Conservation (phyloP, 306 rosid species). For the Quercus agrifolia region DNA sequence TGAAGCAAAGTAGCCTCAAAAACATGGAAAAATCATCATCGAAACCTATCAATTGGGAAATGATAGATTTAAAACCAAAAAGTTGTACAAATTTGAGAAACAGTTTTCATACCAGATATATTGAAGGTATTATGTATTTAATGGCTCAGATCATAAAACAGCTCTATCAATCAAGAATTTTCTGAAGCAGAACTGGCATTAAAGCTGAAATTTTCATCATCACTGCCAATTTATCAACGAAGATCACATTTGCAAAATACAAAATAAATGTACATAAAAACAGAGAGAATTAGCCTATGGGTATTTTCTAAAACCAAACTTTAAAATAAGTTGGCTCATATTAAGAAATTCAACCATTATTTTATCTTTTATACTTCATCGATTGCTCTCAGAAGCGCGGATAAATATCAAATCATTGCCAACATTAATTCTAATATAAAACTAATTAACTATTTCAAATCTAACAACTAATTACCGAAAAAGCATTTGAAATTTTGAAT, state of each 20-base stretch:
- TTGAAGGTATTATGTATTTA: fast-evolving
- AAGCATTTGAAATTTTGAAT: too few relatives aligned
- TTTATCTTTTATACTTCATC: constrained; percentile 39
- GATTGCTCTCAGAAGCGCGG: constrained; percentile 65
- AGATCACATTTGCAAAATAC: too few relatives aligned
- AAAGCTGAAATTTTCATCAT: constrained; percentile 65
- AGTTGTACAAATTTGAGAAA: not conserved
- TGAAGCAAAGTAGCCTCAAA: not conserved
- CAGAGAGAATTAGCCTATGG: too few relatives aligned
- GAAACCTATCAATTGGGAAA: not conserved
- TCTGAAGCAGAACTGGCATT: constrained; percentile 99
- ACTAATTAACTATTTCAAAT: not conserved
- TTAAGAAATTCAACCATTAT: constrained; percentile 80
- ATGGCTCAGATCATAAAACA: constrained; percentile 70
- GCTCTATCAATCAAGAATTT: constrained; percentile 72
- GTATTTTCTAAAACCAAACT: too few relatives aligned
- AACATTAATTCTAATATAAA: not conserved
- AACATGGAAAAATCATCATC: constrained; percentile 10
- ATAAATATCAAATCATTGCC: constrained; percentile 48
- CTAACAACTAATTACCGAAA: not conserved
- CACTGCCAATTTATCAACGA: constrained; percentile 35
- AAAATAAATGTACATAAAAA: too few relatives aligned
- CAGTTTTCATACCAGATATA: not conserved
- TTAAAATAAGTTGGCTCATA: constrained; percentile 43
- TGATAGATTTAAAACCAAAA: not conserved